Evolutionary conservation across 371 early-diverging fungal genomes (phyloP), one percentile per base, ranked within the genome.

Genomic region (Zychaea mexicana): DNA sequence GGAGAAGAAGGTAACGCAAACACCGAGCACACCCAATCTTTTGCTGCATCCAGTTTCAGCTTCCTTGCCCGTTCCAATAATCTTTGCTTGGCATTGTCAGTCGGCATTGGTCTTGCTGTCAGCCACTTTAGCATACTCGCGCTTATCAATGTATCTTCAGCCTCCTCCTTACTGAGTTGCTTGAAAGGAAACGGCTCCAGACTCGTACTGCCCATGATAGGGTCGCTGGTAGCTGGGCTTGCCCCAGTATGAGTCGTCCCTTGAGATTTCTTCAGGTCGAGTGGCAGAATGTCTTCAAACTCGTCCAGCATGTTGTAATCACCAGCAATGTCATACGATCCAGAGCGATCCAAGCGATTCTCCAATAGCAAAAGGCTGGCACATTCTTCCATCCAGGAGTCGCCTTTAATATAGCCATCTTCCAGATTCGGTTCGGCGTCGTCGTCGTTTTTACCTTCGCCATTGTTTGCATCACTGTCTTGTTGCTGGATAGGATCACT

Each of bases 101-200:
- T 55, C n/a, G 19, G 21, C 24, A 8, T 30, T 55, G 55, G 55
- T 30, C 21, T 30, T 8, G 15, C 17, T 3, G 52, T 52, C 10
- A 60, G 22, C 61, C 61, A 60, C 7, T 60, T 46, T 17, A 60
- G 22, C 61, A 60, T 60, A 24, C 49, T 22, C 10, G 49, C 21
- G 24, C 49, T 49, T 0, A 49, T 0, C 1, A 0, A 22, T 49
- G 13, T 5, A 12, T 49, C 22, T 4, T 49, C 49, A 5, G 21
- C 49, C 3, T 19, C 22, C 24, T 49, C 49, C 22, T 49, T 49
- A 3, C 22, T 24, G 26, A 49, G 49, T 49, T 49, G 21, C n/a
- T 49, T 49, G 24, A 49, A 49, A 9, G 49, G 24, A 24, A 49
- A 49, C n/a, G 49, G 49, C 46, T 46, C 46, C 46, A 46, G 1